These are phyloP conservation scores for Lantana camara DNA, from an alignment of 257 asterid species.

Conservation along the genomic window DNA sequence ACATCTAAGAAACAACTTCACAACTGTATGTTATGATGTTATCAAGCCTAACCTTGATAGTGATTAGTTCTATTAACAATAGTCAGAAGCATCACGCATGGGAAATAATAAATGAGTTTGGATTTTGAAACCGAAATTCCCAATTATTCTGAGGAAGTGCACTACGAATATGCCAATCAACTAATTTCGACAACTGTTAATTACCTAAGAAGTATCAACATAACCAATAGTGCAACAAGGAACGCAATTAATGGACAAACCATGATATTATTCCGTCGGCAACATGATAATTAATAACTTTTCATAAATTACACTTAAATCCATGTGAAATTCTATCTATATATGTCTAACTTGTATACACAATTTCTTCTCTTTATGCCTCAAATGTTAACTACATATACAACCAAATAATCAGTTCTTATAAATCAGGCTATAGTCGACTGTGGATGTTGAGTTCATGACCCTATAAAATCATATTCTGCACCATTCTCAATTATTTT, in stretches of 20 bases:
- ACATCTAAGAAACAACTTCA: neutral
- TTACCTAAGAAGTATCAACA: slow-evolving; percentile 22
- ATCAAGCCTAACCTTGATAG: neutral
- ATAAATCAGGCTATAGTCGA: neutral
- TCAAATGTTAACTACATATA: too few species aligned
- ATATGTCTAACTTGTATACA: neutral
- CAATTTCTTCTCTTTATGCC: neutral
- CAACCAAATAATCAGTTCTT: too few species aligned
- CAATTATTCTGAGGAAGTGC: too few species aligned
- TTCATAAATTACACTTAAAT: too few species aligned
- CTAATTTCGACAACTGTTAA: slow-evolving; percentile 1
- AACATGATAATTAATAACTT: neutral
- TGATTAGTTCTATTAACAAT: neutral
- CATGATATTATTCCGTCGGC: neutral
- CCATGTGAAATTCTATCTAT: too few species aligned
- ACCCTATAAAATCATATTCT: slow-evolving; percentile 7
- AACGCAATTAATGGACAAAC: neutral
- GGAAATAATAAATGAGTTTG: neutral
- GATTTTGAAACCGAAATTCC: neutral
- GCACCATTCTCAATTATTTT: neutral
- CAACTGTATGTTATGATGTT: neutral
- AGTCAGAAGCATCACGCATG: neutral
- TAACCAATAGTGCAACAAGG: slow-evolving; percentile 6
- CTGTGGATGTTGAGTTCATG: too few species aligned
- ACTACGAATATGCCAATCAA: neutral